Percentiles rank a stretch among this genome's conserved stretches.
Evolutionary conservation across 352 stramenopile species (phyloP).

Genomic region (Phytophthora foliorum): DNA sequence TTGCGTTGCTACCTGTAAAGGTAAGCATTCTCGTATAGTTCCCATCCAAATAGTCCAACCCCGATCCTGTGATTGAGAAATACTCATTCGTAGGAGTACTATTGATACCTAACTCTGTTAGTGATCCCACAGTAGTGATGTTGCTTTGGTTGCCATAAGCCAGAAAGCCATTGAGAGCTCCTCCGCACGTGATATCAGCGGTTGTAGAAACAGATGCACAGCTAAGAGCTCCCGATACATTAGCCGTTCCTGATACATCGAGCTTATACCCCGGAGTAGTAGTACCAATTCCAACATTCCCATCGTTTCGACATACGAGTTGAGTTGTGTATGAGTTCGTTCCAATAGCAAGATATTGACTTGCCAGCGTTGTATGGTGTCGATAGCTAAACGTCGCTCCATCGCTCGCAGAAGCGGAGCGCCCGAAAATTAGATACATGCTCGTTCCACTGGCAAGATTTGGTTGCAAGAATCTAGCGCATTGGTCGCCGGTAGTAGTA

Average conservation of each 20-base stretch:
- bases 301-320: too few relatives aligned
- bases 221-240: not conserved
- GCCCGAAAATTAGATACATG: too few relatives aligned
- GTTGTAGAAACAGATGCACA: not conserved
- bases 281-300: too few relatives aligned
- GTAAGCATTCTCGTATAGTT: not conserved
- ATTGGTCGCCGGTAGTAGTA: not conserved
- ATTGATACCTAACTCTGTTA: slow-evolving; percentile 2
- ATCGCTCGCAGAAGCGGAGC: too few relatives aligned
- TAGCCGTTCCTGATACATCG: not conserved
- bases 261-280: not conserved
- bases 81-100: not conserved
- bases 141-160: slow-evolving; percentile 5
- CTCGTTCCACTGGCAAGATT: too few relatives aligned
- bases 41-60: slow-evolving; percentile 2
- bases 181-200: not conserved
- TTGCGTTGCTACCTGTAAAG: not conserved
- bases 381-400: too few relatives aligned
- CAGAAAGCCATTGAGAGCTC: slow-evolving; percentile 3
- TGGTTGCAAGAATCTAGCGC: too few relatives aligned
- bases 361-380: too few relatives aligned
- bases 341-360: too few relatives aligned
- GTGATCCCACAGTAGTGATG: not conserved
- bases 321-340: too few relatives aligned
- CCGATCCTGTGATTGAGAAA: not conserved